phyloP scores from a whole-genome alignment of 148 eudicot species.

The Diospyros lotus region DNA sequence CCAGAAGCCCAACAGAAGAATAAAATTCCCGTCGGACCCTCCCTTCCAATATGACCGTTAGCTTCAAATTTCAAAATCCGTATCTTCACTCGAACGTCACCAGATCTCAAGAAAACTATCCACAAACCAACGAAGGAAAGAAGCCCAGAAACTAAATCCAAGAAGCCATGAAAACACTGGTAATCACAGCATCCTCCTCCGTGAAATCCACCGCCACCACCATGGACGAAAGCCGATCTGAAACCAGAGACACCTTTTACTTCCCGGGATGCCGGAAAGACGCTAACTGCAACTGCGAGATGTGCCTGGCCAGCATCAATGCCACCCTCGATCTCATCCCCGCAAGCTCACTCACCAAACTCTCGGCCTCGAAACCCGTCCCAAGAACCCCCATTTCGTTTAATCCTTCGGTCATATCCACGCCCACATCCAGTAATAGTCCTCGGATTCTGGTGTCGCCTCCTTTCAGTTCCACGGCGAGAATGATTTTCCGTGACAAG shows the following conservation, averaged over 20 bases:
- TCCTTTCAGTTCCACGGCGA: slow-evolving; percentile 20
- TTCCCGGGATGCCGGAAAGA: slow-evolving; percentile 68
- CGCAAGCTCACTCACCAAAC: slow-evolving; percentile 30
- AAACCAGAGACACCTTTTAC: slow-evolving; percentile 40
- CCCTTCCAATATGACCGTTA: slow-evolving; percentile 22
- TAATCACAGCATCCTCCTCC: slow-evolving; percentile 25
- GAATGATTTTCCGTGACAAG: slow-evolving; percentile 15
- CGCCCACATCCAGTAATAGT: slow-evolving; percentile 24
- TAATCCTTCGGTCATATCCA: slow-evolving; percentile 33
- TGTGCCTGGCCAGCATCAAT: slow-evolving; percentile 64
- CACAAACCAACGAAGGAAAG: neutral
- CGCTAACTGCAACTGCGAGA: slow-evolving; percentile 62
- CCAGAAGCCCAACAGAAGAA: neutral
- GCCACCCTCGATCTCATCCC: slow-evolving; percentile 76
- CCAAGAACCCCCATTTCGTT: slow-evolving; percentile 36
- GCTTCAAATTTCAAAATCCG: slow-evolving; percentile 22
- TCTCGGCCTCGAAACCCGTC: slow-evolving; percentile 29
- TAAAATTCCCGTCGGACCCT: neutral
- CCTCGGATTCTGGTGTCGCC: slow-evolving; percentile 11
- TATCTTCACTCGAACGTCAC: neutral
- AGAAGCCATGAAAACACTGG: slow-evolving; percentile 22
- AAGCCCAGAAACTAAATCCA: neutral
- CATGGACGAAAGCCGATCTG: slow-evolving; percentile 7
- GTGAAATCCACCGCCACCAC: slow-evolving; percentile 15
- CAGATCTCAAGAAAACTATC: neutral